Percentiles rank a stretch among this genome's conserved stretches.
Evolutionary conservation across 2,329 filamentous ascomycete genomes (phyloP).

Genomic region (Colletotrichum cereale): DNA sequence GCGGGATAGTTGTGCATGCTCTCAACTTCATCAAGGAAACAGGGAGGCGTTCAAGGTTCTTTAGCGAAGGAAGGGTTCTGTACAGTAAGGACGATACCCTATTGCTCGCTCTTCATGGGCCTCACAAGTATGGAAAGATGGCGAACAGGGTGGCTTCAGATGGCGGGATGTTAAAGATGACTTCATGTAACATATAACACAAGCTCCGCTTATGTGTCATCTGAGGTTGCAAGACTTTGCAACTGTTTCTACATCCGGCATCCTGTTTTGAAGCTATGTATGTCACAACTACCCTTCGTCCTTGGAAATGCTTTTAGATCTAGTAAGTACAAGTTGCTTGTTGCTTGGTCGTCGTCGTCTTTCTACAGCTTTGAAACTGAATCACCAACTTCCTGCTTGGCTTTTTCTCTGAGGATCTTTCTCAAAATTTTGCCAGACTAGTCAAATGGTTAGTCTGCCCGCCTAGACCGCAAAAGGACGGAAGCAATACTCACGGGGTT

Average conservation of each 20-base stretch:
- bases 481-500: constrained; percentile 60
- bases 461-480: constrained; percentile 11
- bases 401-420: constrained; percentile 69
- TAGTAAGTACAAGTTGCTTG: not conserved
- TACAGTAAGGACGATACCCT: constrained; percentile 41
- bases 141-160: constrained; percentile 27
- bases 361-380: constrained; percentile 41
- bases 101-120: constrained; percentile 34
- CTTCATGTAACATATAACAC: constrained; percentile 17
- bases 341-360: not conserved
- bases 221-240: not conserved
- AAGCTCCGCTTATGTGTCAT: not conserved
- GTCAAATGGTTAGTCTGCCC: constrained; percentile 1
- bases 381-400: constrained; percentile 64
- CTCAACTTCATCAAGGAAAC: constrained; percentile 5
- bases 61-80: constrained; percentile 33
- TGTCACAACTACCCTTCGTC: not conserved
- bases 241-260: not conserved
- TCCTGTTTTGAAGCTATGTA: not conserved
- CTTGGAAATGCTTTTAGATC: not conserved
- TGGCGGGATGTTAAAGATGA: constrained; percentile 2
- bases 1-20: constrained; percentile 10
- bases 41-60: constrained; percentile 34
- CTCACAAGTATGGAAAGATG: constrained; percentile 24
- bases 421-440: constrained; percentile 77